Evolutionary conservation across 169 alveolate genomes (phyloP), one percentile per base, ranked within the genome.

Genomic region (Blepharisma undulans): DNA sequence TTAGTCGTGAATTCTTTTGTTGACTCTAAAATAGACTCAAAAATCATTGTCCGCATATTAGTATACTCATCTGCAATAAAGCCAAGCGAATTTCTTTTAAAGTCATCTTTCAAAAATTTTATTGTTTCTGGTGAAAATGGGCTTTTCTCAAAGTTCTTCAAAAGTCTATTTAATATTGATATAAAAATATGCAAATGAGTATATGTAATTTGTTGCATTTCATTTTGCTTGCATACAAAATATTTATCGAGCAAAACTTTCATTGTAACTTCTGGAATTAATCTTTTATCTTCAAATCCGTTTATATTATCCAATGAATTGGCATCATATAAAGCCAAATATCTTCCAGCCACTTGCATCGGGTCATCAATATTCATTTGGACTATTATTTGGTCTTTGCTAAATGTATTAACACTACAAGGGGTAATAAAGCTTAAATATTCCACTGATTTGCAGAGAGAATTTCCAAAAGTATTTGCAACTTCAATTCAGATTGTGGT

Each of bases 1-100:
- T 30, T 82, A 59, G 89, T 25, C 12, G 76, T 82, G 76, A 82
- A 82, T 30, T 82, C 89, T 82, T 82, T 82, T 7, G 89, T 82
- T 22, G 89, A 32, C 25, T 16, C 22, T 21, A 82, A n/a, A 3
- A 82, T 0, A 60, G 71, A n/a, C 10, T 48, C 78, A 21, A 82
- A 22, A 14, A 60, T n/a, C 22, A 19, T 36, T 32, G 72, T 32
- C n/a, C 89, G 33, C 27, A 82, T n/a, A 22, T 82, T 4, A 10
- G 27, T 8, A 10, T 10, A 36, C 16, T 74, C 29, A 2, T 74
- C 12, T 3, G 8, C 80, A 14, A 74, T 22, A 59, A 0, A 1
- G 0, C 25, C 6, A 34, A 82, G 22, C 6, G 19, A 22, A 4
- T 7, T 3, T 74, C 32, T 3, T 21, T n/a, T n/a, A n/a, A 22